These are phyloP conservation scores for Tanacetum coccineum DNA, from an alignment of 129 eudicot species.

Conservation along the genomic window DNA sequence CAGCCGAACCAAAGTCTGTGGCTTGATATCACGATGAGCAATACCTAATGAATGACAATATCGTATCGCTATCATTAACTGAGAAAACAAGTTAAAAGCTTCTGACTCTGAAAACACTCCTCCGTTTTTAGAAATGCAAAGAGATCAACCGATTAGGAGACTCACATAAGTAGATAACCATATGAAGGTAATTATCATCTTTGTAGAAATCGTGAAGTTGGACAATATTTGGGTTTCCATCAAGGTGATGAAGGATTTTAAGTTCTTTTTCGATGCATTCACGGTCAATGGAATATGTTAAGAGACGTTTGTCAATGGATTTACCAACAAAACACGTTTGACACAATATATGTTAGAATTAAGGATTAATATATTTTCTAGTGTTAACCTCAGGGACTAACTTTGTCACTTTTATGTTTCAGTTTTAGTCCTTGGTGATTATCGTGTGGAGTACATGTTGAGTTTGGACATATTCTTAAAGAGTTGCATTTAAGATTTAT, in stretches of 20 bases:
- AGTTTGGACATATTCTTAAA: no score
- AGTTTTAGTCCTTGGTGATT: no score
- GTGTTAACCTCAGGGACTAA: no score
- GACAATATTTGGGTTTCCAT: conserved; percentile 48
- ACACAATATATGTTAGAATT: no score
- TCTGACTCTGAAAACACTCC: conserved; percentile 46
- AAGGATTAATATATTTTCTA: no score
- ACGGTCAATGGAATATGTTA: conserved; percentile 55
- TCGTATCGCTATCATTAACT: conserved; percentile 46
- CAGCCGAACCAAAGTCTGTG: conserved; percentile 87
- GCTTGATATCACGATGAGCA: conserved; percentile 76
- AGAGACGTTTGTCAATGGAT: conserved; percentile 56
- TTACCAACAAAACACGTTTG: no score
- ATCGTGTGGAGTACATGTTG: no score
- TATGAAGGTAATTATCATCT: conserved; percentile 55
- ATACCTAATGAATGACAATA: conserved; percentile 58
- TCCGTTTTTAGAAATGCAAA: conserved; percentile 38
- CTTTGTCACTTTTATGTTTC: no score
- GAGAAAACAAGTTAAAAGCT: conserved; percentile 36
- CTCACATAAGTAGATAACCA: conserved; percentile 59
- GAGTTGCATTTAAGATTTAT: no score
- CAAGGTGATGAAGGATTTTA: conserved; percentile 52
- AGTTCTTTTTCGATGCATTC: conserved; percentile 72
- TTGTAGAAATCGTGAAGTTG: conserved; percentile 51
- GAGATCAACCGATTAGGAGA: conserved; percentile 49